These are phyloP conservation scores for Poa pratensis DNA, from an alignment of 176 grass and related monocot species.

Conservation along the genomic window DNA sequence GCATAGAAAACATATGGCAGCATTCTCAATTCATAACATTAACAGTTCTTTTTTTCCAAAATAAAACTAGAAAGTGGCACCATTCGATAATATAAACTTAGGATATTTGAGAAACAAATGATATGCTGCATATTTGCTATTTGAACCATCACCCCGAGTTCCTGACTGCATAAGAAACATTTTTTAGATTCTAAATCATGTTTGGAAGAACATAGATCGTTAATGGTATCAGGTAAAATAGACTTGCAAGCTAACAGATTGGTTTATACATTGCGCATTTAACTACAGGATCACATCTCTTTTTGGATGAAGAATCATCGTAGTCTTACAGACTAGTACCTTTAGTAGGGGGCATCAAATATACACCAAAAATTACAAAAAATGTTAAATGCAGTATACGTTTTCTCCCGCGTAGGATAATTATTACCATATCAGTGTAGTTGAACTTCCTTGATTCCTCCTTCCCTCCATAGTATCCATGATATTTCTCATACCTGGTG, in stretches of 20 bases:
- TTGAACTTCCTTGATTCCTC: conserved; percentile 94
- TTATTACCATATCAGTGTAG: conserved; percentile 88
- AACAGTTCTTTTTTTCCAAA: neutral
- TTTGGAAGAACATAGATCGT: neutral
- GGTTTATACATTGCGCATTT: neutral
- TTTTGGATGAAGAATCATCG: neutral
- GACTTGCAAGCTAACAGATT: conserved; percentile 3
- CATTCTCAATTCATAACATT: conserved; percentile 8
- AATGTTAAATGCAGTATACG: neutral
- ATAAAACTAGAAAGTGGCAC: conserved; percentile 3
- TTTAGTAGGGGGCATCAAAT: neutral
- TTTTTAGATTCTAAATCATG: conserved; percentile 4
- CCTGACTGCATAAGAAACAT: neutral
- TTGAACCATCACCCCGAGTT: no score
- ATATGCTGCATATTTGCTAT: no score
- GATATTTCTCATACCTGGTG: conserved; percentile 96
- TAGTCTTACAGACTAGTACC: neutral
- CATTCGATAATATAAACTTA: neutral
- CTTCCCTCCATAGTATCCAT: conserved; percentile 84
- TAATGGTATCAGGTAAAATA: neutral
- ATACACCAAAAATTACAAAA: neutral
- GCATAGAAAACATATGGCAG: neutral
- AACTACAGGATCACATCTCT: neutral
- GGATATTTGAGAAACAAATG: conserved; percentile 16
- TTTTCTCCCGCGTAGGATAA: neutral